Percentiles rank a stretch among this genome's conserved stretches.
phyloP scores from a whole-genome alignment of 1,139 yeast genomes.

The Debaryomyces fabryi region DNA sequence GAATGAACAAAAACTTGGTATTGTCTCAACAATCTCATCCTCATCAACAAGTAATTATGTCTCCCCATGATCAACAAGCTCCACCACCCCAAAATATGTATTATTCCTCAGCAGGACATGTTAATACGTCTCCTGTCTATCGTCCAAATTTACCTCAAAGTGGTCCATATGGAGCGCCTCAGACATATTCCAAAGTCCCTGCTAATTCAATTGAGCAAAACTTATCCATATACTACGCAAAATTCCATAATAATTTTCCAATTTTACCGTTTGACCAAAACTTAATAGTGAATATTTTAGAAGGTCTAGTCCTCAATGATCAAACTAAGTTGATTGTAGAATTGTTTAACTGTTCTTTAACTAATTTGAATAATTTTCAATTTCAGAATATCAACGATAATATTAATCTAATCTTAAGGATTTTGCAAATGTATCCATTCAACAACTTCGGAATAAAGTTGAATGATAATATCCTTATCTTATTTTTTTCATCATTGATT shows the following conservation, averaged over 20 bases:
- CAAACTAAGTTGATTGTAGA: constrained; percentile 46
- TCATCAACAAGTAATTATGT: constrained; percentile 8
- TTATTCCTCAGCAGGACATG: constrained; percentile 3
- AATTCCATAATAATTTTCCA: constrained; percentile 59
- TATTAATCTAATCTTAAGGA: constrained; percentile 40
- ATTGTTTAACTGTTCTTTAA: constrained; percentile 54
- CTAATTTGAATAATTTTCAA: constrained; percentile 47
- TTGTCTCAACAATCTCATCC: constrained; percentile 10
- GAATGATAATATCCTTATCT: constrained; percentile 36
- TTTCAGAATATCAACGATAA: constrained; percentile 31
- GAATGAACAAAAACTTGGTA: constrained; percentile 33
- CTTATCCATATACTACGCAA: constrained; percentile 48
- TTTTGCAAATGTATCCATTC: constrained; percentile 50
- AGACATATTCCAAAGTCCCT: constrained; percentile 13
- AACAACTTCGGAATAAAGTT: constrained; percentile 23
- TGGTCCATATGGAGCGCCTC: neutral
- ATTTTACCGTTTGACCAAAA: constrained; percentile 54
- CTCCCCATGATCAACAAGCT: constrained; percentile 8
- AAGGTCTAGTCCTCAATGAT: constrained; percentile 19
- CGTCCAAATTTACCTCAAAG: neutral
- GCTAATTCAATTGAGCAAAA: constrained; percentile 24
- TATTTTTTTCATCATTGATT: constrained; percentile 50
- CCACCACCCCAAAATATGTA: constrained; percentile 9
- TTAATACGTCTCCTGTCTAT: neutral
- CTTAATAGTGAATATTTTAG: constrained; percentile 19